phyloP scores from a whole-genome alignment of 352 stramenopile species.

The Phytophthora sp. region DNA sequence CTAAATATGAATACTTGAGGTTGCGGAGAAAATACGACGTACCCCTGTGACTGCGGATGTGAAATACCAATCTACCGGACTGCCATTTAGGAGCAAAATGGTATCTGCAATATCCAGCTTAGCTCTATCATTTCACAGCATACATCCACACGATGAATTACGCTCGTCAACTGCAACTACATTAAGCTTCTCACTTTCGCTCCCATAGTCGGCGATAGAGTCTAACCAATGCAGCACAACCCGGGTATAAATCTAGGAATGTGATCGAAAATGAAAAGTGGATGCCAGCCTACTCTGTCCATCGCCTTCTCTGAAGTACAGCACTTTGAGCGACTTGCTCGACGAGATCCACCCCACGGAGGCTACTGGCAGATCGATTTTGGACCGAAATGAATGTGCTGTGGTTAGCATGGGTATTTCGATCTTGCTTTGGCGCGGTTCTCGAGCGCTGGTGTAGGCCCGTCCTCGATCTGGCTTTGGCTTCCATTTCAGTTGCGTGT shows the following conservation, averaged over 20 bases:
- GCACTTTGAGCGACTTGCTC: conserved; percentile 58
- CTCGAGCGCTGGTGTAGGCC: background rate
- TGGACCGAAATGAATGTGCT: conserved; percentile 11
- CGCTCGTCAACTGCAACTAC: background rate
- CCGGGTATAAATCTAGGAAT: no score
- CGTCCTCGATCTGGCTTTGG: conserved; percentile 4
- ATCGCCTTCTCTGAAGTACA: conserved; percentile 54
- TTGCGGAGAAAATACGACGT: conserved; percentile 5
- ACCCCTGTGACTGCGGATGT: conserved; percentile 63
- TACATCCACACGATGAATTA: background rate
- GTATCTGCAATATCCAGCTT: conserved; percentile 70
- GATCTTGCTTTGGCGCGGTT: conserved; percentile 2
- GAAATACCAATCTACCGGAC: conserved; percentile 60
- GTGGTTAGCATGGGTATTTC: background rate
- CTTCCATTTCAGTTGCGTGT: conserved; percentile 5
- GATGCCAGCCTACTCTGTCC: conserved; percentile 55
- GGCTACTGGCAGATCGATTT: conserved; percentile 10
- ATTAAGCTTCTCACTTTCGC: conserved; percentile 42
- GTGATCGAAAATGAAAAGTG: background rate
- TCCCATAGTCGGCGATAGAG: conserved; percentile 68
- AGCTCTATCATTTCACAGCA: conserved; percentile 31
- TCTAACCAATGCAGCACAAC: no score
- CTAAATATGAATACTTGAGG: no score
- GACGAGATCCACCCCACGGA: conserved; percentile 55
- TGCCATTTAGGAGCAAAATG: conserved; percentile 54